phyloP scores from a whole-genome alignment of 2,329 filamentous ascomycete species.

The Aspergillus candidus region DNA sequence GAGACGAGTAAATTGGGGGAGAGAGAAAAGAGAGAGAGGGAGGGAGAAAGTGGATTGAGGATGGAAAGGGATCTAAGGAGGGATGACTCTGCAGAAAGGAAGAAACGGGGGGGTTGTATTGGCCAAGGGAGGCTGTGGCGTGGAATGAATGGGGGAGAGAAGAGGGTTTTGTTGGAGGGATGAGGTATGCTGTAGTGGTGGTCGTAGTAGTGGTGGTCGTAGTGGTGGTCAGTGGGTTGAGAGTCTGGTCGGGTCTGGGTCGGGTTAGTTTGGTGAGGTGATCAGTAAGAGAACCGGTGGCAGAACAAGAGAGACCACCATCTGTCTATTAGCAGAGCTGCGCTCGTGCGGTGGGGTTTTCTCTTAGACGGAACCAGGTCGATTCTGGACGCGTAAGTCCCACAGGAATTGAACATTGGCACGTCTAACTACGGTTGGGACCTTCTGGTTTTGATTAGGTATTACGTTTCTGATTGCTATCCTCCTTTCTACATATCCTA shows the following conservation, averaged over 20 bases:
- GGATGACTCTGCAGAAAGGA: not conserved
- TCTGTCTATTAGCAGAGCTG: conserved; percentile 4
- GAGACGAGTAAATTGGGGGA: not conserved
- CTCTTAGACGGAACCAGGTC: conserved; percentile 13
- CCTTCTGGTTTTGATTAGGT: not conserved
- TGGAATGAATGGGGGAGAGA: conserved; percentile 6
- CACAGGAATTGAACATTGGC: too few species aligned
- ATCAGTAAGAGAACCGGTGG: too few species aligned
- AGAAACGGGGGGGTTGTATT: not conserved
- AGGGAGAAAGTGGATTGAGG: conserved; percentile 6
- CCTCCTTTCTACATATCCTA: too few species aligned
- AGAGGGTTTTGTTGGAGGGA: not conserved
- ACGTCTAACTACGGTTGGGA: too few species aligned
- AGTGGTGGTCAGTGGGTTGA: too few species aligned
- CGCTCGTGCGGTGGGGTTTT: conserved; percentile 22
- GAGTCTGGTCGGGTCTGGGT: too few species aligned
- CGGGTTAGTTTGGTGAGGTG: too few species aligned
- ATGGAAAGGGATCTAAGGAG: conserved; percentile 2
- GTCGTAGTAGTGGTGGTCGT: too few species aligned
- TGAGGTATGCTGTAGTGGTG: too few species aligned
- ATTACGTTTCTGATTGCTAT: conserved; percentile 2
- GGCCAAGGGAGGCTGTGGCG: conserved; percentile 8
- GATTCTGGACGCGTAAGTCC: conserved; percentile 21
- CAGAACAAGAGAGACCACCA: too few species aligned
- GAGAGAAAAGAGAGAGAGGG: conserved; percentile 2